Conservation (phyloP, 1,284 basidiomycete species). For the Rugosomyces carneus region DNA sequence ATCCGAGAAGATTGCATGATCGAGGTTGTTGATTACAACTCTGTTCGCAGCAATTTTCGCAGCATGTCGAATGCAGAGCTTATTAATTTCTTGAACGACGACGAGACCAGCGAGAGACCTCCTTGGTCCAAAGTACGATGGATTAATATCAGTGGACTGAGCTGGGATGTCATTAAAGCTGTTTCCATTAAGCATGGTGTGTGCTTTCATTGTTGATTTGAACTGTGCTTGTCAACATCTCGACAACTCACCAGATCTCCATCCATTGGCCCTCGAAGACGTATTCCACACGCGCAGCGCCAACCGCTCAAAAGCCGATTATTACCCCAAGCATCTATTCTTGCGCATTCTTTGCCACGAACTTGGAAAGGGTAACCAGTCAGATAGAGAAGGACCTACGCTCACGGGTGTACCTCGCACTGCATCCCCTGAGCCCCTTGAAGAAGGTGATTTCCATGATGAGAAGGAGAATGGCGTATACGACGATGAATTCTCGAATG, state of each 20-base stretch:
- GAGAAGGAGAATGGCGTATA: constrained; percentile 5
- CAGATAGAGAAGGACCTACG: constrained; percentile 9
- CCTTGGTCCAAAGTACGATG: constrained; percentile 60
- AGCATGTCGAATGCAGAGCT: constrained; percentile 54
- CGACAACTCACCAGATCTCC: constrained; percentile 40
- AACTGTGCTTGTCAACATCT: neutral
- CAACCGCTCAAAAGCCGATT: constrained; percentile 62
- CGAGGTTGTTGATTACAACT: constrained; percentile 57
- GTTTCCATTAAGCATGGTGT: constrained; percentile 57
- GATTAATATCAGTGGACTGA: constrained; percentile 67
- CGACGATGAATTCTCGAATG: constrained; percentile 1
- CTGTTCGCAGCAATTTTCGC: constrained; percentile 41
- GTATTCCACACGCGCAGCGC: constrained; percentile 51
- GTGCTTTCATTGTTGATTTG: constrained; percentile 14
- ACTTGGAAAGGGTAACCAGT: constrained; percentile 30
- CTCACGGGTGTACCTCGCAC: constrained; percentile 34
- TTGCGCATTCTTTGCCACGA: constrained; percentile 59
- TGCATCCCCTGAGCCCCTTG: constrained; percentile 31
- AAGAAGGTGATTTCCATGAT: constrained; percentile 5
- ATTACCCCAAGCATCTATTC: constrained; percentile 62
- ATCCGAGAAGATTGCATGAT: constrained; percentile 53
- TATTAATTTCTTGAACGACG: constrained; percentile 41
- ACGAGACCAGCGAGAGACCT: constrained; percentile 33
- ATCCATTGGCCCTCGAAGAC: constrained; percentile 66
- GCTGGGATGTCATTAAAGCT: constrained; percentile 66